Percentiles rank a stretch among this genome's conserved stretches.
These are phyloP conservation scores for Lentinula detonsa DNA, from an alignment of 768 basidiomycete species.

Conservation along the genomic window DNA sequence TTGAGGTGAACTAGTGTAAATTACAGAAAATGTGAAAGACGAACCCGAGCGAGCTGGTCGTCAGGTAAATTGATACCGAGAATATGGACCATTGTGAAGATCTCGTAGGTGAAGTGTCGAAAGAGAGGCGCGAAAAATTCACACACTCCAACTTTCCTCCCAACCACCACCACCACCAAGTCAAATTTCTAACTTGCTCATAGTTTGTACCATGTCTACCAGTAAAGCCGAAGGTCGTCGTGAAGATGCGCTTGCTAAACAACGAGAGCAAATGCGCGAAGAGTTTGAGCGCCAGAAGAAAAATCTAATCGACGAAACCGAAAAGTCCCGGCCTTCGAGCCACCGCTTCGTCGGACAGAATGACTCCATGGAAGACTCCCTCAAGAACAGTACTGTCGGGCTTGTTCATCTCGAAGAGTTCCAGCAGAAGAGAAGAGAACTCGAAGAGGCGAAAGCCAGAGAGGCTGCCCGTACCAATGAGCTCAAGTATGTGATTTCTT, in stretches of 20 bases:
- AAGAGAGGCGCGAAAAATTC: constrained; percentile 3
- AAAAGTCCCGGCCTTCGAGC: constrained; percentile 82
- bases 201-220: constrained; percentile 40
- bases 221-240: constrained; percentile 81
- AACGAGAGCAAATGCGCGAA: constrained; percentile 73
- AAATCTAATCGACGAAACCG: constrained; percentile 79
- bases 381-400: constrained; percentile 89
- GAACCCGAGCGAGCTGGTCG: constrained; percentile 67
- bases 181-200: neutral
- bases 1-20: neutral
- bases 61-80: constrained; percentile 83
- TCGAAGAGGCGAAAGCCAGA: constrained; percentile 88
- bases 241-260: constrained; percentile 80
- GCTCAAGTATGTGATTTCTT: constrained; percentile 62
- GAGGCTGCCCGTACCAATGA: constrained; percentile 83
- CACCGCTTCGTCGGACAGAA: constrained; percentile 92
- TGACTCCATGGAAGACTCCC: constrained; percentile 89
- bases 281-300: constrained; percentile 80
- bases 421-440: constrained; percentile 77
- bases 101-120: neutral
- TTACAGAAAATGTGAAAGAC: constrained; percentile 15
- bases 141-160: constrained; percentile 8
- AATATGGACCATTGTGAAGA: constrained; percentile 66
- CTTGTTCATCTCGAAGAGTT: constrained; percentile 91
- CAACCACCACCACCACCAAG: constrained; percentile 12